Percentiles rank a stretch among this genome's conserved stretches.
Evolutionary conservation across 2,329 filamentous ascomycete genomes (phyloP).

Genomic region (Alternaria viburni): DNA sequence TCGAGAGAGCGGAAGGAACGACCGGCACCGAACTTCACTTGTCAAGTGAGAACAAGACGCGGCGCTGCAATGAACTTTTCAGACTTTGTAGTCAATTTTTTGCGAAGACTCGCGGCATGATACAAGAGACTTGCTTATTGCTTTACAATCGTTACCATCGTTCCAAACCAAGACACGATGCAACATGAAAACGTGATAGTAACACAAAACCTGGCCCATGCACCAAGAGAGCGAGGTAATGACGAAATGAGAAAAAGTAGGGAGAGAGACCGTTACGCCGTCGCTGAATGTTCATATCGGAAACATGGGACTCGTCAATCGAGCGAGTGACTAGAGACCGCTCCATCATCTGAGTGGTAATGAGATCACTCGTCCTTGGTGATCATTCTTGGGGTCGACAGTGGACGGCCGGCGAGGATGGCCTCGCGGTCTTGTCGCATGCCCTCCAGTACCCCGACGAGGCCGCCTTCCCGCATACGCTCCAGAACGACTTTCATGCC

Average conservation of each 20-base stretch:
- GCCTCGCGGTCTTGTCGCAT: constrained; percentile 68
- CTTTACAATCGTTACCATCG: not conserved
- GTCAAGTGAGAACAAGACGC: not conserved
- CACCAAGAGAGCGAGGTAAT: constrained; percentile 10
- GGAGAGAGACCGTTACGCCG: constrained; percentile 36
- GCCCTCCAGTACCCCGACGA: constrained; percentile 73
- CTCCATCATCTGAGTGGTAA: not conserved
- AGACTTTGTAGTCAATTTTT: not conserved
- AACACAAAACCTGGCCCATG: constrained; percentile 26
- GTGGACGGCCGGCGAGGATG: constrained; percentile 35
- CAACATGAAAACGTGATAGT: constrained; percentile 58
- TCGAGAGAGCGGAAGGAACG: not conserved
- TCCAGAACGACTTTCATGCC: constrained; percentile 84
- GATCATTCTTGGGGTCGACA: constrained; percentile 18
- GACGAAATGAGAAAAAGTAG: constrained; percentile 5
- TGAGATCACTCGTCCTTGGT: constrained; percentile 28
- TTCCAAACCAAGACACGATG: constrained; percentile 28
- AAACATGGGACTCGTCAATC: constrained; percentile 12
- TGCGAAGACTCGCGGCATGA: not conserved
- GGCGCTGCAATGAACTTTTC: not conserved
- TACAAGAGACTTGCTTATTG: not conserved
- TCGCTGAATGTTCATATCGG: constrained; percentile 36
- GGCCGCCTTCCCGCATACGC: constrained; percentile 68
- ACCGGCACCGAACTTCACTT: not conserved
- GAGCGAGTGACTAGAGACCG: not conserved